A percentile compares a stretch with the other conserved stretches of the same genome.
Conservation (phyloP, 306 rosid genomes). For the Sophora flavescens region DNA sequence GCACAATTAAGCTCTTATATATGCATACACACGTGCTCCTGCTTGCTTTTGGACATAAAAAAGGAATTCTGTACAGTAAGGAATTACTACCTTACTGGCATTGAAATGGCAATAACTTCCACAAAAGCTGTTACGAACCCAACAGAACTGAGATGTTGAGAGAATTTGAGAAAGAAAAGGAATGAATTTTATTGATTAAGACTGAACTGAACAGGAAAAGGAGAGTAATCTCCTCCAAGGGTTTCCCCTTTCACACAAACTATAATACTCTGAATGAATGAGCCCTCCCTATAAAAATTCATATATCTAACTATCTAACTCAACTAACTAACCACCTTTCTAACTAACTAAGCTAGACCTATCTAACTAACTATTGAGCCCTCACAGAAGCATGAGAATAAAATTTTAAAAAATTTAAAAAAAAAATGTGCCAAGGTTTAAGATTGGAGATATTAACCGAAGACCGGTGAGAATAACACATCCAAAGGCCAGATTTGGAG, state of each 20-base stretch:
- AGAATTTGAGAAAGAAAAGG: neutral
- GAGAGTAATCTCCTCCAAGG: neutral
- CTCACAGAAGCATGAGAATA: neutral
- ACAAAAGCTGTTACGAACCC: no score
- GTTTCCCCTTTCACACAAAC: neutral
- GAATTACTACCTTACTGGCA: conserved; percentile 12
- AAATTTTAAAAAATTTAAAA: neutral
- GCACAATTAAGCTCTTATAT: neutral
- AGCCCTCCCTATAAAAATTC: neutral
- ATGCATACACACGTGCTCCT: conserved; percentile 9
- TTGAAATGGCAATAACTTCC: conserved; percentile 22
- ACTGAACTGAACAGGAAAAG: neutral
- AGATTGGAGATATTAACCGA: neutral
- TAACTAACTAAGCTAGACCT: neutral
- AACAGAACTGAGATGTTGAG: neutral
- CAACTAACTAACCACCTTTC: neutral
- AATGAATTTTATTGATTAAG: neutral
- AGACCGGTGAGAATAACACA: conserved; percentile 12
- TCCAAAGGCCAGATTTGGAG: conserved; percentile 33
- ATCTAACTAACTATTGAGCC: neutral
- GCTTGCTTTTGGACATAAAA: conserved; percentile 23
- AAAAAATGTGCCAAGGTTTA: neutral
- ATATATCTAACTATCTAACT: neutral
- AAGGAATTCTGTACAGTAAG: conserved; percentile 6
- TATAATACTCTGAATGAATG: neutral